Base-by-base conservation (phyloP, 257 asterid species). In the Paraleonurus japonicus region DNA sequence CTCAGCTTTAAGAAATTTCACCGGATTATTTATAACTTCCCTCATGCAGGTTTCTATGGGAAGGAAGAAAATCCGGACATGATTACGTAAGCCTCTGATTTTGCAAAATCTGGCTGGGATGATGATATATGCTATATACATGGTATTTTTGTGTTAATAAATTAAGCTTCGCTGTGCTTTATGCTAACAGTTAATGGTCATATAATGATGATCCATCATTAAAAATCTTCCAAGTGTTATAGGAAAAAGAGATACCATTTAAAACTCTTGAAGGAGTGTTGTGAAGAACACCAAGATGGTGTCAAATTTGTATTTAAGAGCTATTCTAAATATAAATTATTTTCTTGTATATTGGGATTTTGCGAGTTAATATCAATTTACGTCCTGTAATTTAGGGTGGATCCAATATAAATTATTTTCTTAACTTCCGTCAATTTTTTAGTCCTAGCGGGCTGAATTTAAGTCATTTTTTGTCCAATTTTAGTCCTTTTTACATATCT, bases 1-100 rank as follows among this genome's bases (percentile, higher is more conserved):
- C 83, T 88, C n/a, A 39, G 10, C 16, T 12, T 35, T 65, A 55
- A 55, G 65, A 86, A 81, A 37, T 90, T 88, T 53, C 78, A 86
- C 64, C 77, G 89, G 26, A 90, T 90, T 30, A 76, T 90, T 35
- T 90, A 62, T 55, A 90, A 90, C 75, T 90, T 90, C 20, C 96
- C 96, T 28, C 96, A 90, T 76, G 95, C 89, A 37, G 92, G 96
- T 62, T 90, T 88, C 70, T 37, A 11, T 24, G 83, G 83, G 63
- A 80, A 59, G 75, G 95, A 90, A 77, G 84, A 72, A 17, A 39
- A 28, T 30, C 47, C 28, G 8, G 23, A 1, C 10, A n/a, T 83
- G 28, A 78, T 86, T 4, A 17, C 0, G 94, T 89, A 75, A 64
- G 84, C 45, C 22, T 59, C 13, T 59, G 3, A 30, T 72, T 68